These are phyloP conservation scores for Piper longum DNA, from an alignment of 164 flowering plant genomes.

Conservation along the genomic window DNA sequence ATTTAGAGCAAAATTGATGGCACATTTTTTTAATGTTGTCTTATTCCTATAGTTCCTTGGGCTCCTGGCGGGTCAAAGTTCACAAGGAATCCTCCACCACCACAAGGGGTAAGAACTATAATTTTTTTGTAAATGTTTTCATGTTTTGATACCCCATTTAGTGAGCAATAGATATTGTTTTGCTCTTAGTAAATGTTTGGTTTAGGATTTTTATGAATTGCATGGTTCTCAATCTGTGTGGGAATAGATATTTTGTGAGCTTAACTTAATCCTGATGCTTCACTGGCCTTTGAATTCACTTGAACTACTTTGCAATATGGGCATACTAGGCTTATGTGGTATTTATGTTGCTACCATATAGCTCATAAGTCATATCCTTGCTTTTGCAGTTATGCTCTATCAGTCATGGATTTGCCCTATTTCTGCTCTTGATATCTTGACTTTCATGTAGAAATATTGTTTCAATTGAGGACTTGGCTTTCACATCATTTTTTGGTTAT, in stretches of 20 bases:
- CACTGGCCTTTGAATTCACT: too few relatives aligned
- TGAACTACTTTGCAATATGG: background rate
- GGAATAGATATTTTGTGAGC: background rate
- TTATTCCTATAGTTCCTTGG: constrained; percentile 70
- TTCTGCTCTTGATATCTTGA: background rate
- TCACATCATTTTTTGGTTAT: too few relatives aligned
- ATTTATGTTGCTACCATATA: background rate
- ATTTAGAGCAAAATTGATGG: background rate
- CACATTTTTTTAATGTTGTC: background rate
- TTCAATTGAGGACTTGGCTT: background rate
- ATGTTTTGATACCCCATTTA: background rate
- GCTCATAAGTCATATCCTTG: background rate
- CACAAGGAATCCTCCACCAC: constrained; percentile 73
- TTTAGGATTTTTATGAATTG: background rate
- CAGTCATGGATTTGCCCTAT: background rate
- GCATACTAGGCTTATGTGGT: background rate
- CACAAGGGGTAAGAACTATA: constrained; percentile 53
- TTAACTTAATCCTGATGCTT: background rate
- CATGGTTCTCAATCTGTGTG: background rate
- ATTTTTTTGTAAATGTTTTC: background rate
- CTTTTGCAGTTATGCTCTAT: background rate
- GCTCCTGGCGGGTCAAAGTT: constrained; percentile 97
- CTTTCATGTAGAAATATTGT: background rate
- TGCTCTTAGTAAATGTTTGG: background rate
- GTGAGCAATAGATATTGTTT: background rate